Evolutionary conservation across 495 filamentous ascomycete species (phyloP).

Genomic region (Penicillium dipodomyicola): DNA sequence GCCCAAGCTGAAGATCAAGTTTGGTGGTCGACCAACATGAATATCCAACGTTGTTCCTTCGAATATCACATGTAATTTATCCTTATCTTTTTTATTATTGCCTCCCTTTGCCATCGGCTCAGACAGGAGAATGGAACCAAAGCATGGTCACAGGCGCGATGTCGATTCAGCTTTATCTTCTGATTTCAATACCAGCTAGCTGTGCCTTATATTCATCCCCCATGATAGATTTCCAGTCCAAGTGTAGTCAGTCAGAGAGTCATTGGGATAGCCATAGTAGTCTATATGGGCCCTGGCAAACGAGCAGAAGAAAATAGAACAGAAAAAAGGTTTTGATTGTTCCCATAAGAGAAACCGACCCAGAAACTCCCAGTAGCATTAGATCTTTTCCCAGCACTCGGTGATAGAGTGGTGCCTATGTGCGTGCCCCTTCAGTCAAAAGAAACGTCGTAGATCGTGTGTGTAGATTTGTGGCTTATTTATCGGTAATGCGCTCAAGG

Average conservation of each 20-base stretch:
- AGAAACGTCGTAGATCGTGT: conserved; percentile 22
- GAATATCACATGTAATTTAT: conserved; percentile 26
- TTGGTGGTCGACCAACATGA: conserved; percentile 40
- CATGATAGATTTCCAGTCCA: neutral
- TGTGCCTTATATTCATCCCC: conserved; percentile 3
- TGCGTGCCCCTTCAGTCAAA: conserved; percentile 22
- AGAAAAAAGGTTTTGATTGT: conserved; percentile 36
- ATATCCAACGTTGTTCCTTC: conserved; percentile 5
- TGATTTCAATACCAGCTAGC: conserved; percentile 16
- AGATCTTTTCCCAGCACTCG: conserved; percentile 22
- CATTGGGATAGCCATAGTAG: conserved; percentile 6
- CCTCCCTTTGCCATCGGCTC: neutral
- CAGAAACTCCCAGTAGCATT: conserved; percentile 44
- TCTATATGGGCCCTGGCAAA: conserved; percentile 8
- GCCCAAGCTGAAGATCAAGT: conserved; percentile 45
- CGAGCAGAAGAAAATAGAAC: conserved; percentile 18
- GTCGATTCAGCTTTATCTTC: conserved; percentile 9
- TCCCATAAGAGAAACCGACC: conserved; percentile 41
- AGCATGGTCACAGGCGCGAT: conserved; percentile 22
- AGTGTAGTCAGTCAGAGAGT: neutral
- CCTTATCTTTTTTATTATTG: conserved; percentile 10
- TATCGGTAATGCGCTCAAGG: conserved; percentile 58
- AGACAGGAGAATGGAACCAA: neutral
- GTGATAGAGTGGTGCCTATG: conserved; percentile 16
- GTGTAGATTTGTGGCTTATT: conserved; percentile 29